Conservation (phyloP, 805 yeast species). For the Kluyveromyces aestuarii region DNA sequence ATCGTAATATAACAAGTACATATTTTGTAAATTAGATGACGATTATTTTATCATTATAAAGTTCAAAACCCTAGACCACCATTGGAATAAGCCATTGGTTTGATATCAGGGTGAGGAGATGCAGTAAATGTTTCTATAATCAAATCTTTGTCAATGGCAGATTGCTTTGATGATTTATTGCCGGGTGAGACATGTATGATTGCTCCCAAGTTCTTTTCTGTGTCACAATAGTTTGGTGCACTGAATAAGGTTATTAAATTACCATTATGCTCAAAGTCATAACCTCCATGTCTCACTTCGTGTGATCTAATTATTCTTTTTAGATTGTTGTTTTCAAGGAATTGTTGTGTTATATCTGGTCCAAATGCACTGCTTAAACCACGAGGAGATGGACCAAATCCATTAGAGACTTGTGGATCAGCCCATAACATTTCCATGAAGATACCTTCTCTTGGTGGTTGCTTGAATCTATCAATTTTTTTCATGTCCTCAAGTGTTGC, state of each 20-base stretch:
- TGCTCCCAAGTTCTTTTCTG: slow-evolving; percentile 86
- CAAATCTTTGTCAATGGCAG: slow-evolving; percentile 33
- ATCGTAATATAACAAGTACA: slow-evolving; percentile 2
- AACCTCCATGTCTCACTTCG: slow-evolving; percentile 90
- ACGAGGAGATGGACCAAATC: slow-evolving; percentile 82
- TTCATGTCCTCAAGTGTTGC: slow-evolving; percentile 69
- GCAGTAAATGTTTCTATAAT: slow-evolving; percentile 60
- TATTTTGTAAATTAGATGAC: slow-evolving; percentile 6
- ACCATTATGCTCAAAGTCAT: slow-evolving; percentile 79
- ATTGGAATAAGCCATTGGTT: slow-evolving; percentile 87
- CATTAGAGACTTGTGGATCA: slow-evolving; percentile 76
- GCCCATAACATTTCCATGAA: slow-evolving; percentile 98
- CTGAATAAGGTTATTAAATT: slow-evolving; percentile 87
- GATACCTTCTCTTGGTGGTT: slow-evolving; percentile 84
- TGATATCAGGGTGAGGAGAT: slow-evolving; percentile 81
- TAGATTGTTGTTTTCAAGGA: slow-evolving; percentile 62
- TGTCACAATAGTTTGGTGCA: slow-evolving; percentile 96
- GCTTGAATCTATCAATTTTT: slow-evolving; percentile 61
- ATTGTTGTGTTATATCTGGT: slow-evolving; percentile 80
- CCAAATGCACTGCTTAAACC: slow-evolving; percentile 97
- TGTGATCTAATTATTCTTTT: slow-evolving; percentile 86
- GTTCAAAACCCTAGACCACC: slow-evolving; percentile 33
- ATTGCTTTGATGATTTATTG: slow-evolving; percentile 29
- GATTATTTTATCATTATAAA: neutral
- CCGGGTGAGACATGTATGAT: slow-evolving; percentile 58